Evolutionary conservation across 108 stramenopile species (phyloP).

Genomic region (Nitzschia sp.): DNA sequence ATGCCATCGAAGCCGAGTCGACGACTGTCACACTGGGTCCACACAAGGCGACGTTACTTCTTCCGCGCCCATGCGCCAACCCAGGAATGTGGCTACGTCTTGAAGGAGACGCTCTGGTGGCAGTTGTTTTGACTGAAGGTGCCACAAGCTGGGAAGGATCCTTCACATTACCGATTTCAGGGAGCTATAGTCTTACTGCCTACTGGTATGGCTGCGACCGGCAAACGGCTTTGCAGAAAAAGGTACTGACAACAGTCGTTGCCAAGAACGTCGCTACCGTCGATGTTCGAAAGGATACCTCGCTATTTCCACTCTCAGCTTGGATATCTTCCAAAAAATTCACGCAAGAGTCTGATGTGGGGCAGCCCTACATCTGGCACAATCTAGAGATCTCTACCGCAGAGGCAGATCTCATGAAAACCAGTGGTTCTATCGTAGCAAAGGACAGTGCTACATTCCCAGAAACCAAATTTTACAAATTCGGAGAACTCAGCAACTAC

Average conservation of each 20-base stretch:
- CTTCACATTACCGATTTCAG: slow-evolving; percentile 38
- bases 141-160: slow-evolving; percentile 31
- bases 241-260: neutral
- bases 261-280: neutral
- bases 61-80: slow-evolving; percentile 12
- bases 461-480: slow-evolving; percentile 26
- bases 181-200: slow-evolving; percentile 27
- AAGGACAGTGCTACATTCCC: slow-evolving; percentile 13
- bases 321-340: slow-evolving; percentile 22
- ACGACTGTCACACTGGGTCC: slow-evolving; percentile 15
- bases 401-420: slow-evolving; percentile 5
- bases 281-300: neutral
- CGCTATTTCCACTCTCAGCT: slow-evolving; percentile 20
- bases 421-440: slow-evolving; percentile 16
- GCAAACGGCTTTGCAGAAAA: neutral
- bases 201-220: slow-evolving; percentile 39
- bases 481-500: slow-evolving; percentile 48
- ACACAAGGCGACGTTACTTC: neutral
- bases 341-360: slow-evolving; percentile 2
- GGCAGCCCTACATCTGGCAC: slow-evolving; percentile 30
- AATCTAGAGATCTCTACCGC: slow-evolving; percentile 4
- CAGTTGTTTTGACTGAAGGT: slow-evolving; percentile 16
- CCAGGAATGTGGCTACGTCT: slow-evolving; percentile 36
- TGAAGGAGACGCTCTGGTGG: slow-evolving; percentile 37
- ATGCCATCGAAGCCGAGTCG: neutral